Conservation (phyloP, 345 rosid genomes). For the Clausena lansium region DNA sequence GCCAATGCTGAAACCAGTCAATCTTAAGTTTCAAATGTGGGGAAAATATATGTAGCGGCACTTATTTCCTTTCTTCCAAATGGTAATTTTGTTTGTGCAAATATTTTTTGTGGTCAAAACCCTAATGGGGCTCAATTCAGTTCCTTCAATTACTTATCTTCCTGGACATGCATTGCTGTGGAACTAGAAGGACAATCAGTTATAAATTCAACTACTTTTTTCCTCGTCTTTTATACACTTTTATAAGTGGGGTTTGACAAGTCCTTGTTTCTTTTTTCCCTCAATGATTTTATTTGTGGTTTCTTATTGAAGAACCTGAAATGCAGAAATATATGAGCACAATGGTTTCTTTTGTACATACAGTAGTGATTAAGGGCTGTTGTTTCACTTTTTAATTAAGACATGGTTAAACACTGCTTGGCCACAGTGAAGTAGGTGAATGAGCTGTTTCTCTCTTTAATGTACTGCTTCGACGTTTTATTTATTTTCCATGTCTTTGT, state of each 20-base stretch:
- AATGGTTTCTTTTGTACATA: neutral
- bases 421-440: neutral
- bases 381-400: neutral
- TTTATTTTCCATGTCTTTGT: neutral
- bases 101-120: neutral
- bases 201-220: neutral
- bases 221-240: neutral
- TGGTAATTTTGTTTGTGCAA: neutral
- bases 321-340: neutral
- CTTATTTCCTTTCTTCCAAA: neutral
- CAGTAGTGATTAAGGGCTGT: too few species aligned
- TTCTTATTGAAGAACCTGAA: neutral
- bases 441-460: neutral
- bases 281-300: neutral
- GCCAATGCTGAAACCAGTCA: neutral
- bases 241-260: neutral
- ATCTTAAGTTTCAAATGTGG: neutral
- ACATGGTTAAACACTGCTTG: neutral
- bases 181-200: neutral
- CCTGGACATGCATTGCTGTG: neutral
- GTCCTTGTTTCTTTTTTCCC: neutral
- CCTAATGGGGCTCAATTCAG: neutral
- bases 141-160: neutral
- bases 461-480: neutral
- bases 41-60: too few species aligned